phyloP scores from a whole-genome alignment of 2,329 filamentous ascomycete genomes.

The Fusarium tricinctum region DNA sequence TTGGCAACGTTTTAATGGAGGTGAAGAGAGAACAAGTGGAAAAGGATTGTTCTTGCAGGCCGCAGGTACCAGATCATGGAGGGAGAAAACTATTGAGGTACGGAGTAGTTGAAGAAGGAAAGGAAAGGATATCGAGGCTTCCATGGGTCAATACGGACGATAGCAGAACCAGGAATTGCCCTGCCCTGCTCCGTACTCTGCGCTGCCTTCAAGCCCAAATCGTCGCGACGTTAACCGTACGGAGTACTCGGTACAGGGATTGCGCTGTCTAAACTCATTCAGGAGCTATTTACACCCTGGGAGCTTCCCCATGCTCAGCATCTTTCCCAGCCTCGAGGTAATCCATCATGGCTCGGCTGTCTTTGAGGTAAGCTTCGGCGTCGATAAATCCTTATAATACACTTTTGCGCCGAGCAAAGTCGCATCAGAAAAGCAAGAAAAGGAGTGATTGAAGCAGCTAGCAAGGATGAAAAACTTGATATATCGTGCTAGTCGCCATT shows the following conservation, averaged over 20 bases:
- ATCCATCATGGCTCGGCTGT: conserved; percentile 9
- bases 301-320: conserved; percentile 22
- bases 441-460: conserved; percentile 28
- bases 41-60: conserved; percentile 26
- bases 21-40: conserved; percentile 15
- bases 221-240: not conserved
- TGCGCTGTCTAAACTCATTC: conserved; percentile 26
- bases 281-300: conserved; percentile 26
- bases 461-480: conserved; percentile 40
- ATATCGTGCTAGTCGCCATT: conserved; percentile 19
- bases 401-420: conserved; percentile 30
- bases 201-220: conserved; percentile 24
- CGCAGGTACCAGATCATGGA: conserved; percentile 22
- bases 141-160: conserved; percentile 29
- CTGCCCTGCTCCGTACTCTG: conserved; percentile 20
- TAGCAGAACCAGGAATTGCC: conserved; percentile 25
- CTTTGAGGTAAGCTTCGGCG: conserved; percentile 13
- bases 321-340: conserved; percentile 35
- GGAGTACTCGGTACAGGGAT: conserved; percentile 29
- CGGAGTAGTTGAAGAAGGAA: conserved; percentile 28
- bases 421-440: conserved; percentile 19
- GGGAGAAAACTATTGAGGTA: conserved; percentile 4
- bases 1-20: conserved; percentile 17
- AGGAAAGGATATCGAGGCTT: conserved; percentile 21
- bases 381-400: conserved; percentile 27